These are phyloP conservation scores for Coemansia sp. DNA, from an alignment of 192 early-diverging fungal species.

Conservation along the genomic window DNA sequence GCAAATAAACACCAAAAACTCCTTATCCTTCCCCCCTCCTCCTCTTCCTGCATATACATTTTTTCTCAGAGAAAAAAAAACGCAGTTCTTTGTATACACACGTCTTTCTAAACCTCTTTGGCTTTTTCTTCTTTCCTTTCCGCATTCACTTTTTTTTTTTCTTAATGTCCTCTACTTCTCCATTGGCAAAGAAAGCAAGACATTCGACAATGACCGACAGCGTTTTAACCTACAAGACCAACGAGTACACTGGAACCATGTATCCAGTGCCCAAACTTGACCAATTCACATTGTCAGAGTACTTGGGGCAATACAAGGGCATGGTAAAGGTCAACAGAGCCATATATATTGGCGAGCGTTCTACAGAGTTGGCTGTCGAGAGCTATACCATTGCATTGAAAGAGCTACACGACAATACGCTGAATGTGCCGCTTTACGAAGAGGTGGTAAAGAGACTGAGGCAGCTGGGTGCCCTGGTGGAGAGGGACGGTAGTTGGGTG, in stretches of 20 bases:
- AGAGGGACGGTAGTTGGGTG: not conserved
- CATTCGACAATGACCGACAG: not conserved
- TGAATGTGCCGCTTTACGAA: slow-evolving; percentile 7
- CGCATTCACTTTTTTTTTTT: too few species aligned
- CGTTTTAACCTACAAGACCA: not conserved
- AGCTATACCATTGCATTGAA: slow-evolving; percentile 20
- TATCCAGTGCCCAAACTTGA: slow-evolving; percentile 17
- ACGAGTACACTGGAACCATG: not conserved
- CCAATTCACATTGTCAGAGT: slow-evolving; percentile 18
- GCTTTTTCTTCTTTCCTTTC: too few species aligned
- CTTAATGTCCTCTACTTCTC: too few species aligned
- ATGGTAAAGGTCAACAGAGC: slow-evolving; percentile 23
- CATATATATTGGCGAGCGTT: slow-evolving; percentile 20
- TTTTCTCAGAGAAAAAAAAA: too few species aligned
- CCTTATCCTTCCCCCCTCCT: too few species aligned
- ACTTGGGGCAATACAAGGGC: slow-evolving; percentile 29
- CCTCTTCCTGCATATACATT: too few species aligned
- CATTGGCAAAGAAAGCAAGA: slow-evolving; percentile 10
- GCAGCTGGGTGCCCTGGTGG: not conserved
- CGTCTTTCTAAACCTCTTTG: too few species aligned
- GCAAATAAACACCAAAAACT: too few species aligned
- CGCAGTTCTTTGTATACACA: too few species aligned
- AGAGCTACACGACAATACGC: slow-evolving; percentile 21
- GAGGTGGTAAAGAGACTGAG: not conserved
- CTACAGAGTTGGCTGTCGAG: slow-evolving; percentile 7